Evolutionary conservation across 1,284 basidiomycete genomes (phyloP), one percentile per base, ranked within the genome.

Genomic region (Hemileia vastatrix): DNA sequence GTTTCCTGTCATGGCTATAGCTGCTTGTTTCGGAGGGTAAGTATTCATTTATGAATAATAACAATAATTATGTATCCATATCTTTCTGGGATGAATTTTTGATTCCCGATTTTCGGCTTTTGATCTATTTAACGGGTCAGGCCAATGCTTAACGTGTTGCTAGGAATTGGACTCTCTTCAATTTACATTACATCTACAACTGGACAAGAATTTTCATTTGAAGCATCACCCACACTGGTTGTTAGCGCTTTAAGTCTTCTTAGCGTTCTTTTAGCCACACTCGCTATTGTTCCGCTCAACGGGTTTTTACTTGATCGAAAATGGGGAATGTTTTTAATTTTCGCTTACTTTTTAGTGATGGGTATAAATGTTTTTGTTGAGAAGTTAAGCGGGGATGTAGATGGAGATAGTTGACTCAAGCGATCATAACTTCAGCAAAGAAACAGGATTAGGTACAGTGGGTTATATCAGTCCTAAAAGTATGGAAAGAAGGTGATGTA

Each of bases 101-200:
- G 8, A 6, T 2, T 6, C 36, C n/a, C 33, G 2, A 0, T 13
- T 6, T 13, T 23, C 36, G 13, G 18, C 47, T 40, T 11, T 19
- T 32, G 44, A 15, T 4, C 2, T 11, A 13, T 18, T 18, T 6
- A 6, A 0, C 3, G 0, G 8, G 90, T 90, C 54, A 87, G 90
- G 1, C 91, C 91, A 0, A 92, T 98, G 90, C 84, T 97, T 69
- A 98, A 96, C 78, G 89, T 98, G 68, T 83, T 97, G 3, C 84
- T 98, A 56, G 90, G 90, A 11, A 81, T 91, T 64, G 88, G 90
- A 47, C 80, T 90, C 62, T 86, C 87, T 0, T 86, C 89, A 15
- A 81, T 84, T 19, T 86, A 86, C 73, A 81, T 89, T 69, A 86
- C 84, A 64, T 77, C 81, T 48, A 78, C 84, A 57, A 83, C 81